Evolutionary conservation across 2,329 filamentous ascomycete species (phyloP).

Genomic region (Onygenales sp.): DNA sequence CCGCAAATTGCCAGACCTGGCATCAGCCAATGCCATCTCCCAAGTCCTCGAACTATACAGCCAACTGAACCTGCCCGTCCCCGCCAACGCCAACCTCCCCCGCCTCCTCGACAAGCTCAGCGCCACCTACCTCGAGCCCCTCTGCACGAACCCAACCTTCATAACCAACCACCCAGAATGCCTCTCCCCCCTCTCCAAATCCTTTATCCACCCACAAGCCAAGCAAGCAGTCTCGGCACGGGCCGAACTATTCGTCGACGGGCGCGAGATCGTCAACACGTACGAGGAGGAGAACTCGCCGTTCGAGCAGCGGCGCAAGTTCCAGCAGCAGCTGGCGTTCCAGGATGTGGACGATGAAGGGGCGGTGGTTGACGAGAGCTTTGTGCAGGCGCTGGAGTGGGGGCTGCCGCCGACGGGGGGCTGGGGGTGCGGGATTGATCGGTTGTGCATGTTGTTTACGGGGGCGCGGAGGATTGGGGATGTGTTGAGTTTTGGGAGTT

Average conservation of each 20-base stretch:
- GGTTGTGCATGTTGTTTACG: slow-evolving; percentile 83
- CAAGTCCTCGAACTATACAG: slow-evolving; percentile 50
- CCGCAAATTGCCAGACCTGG: slow-evolving; percentile 55
- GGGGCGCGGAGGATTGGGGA: slow-evolving; percentile 72
- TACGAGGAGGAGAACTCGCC: slow-evolving; percentile 98
- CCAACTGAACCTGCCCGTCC: slow-evolving; percentile 40
- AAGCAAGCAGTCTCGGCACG: slow-evolving; percentile 69
- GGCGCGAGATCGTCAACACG: slow-evolving; percentile 83
- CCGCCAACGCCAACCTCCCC: slow-evolving; percentile 48
- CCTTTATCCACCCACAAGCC: slow-evolving; percentile 59
- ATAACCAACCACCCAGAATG: slow-evolving; percentile 83
- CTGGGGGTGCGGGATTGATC: slow-evolving; percentile 90
- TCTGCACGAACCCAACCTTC: slow-evolving; percentile 65
- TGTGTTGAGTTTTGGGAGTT: slow-evolving; percentile 76
- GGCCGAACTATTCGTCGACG: slow-evolving; percentile 73
- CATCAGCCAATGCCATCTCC: slow-evolving; percentile 44
- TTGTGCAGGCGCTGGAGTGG: slow-evolving; percentile 74
- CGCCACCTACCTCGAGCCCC: slow-evolving; percentile 65
- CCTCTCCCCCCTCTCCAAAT: slow-evolving; percentile 86
- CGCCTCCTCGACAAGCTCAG: slow-evolving; percentile 76
- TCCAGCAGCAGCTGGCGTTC: slow-evolving; percentile 50
- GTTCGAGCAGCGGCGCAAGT: slow-evolving; percentile 74
- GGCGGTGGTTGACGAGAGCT: slow-evolving; percentile 61
- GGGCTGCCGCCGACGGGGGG: slow-evolving; percentile 92
- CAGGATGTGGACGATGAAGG: slow-evolving; percentile 40